Conservation (phyloP, 208 protist species). For the Strigomonas culicis region DNA sequence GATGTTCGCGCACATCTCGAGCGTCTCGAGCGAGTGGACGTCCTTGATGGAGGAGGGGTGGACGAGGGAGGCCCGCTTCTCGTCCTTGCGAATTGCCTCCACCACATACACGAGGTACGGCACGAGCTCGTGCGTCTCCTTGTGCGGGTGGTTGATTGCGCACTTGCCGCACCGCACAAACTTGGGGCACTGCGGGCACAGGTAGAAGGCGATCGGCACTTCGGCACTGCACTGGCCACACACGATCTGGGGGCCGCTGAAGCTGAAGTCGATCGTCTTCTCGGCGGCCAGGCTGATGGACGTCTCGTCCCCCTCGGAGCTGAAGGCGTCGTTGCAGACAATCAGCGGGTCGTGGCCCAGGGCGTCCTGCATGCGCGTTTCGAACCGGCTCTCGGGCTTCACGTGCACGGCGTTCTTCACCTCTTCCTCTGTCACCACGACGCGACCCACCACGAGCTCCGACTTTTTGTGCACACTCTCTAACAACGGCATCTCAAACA, state of each 20-base stretch:
- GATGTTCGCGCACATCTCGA: constrained; percentile 76
- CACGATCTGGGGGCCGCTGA: constrained; percentile 33
- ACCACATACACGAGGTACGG: constrained; percentile 62
- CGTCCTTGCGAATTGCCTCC: constrained; percentile 30
- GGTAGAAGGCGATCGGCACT: constrained; percentile 54
- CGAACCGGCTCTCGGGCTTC: constrained; percentile 40
- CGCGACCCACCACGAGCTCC: constrained; percentile 14
- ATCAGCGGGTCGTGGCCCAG: constrained; percentile 52
- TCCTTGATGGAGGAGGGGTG: constrained; percentile 49
- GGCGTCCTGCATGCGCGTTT: constrained; percentile 52
- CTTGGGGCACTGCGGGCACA: constrained; percentile 43
- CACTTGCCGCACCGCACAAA: constrained; percentile 81
- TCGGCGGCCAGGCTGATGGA: constrained; percentile 19
- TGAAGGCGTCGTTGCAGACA: constrained; percentile 25
- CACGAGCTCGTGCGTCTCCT: constrained; percentile 44
- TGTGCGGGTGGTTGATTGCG: constrained; percentile 50
- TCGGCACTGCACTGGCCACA: constrained; percentile 65
- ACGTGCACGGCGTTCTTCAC: constrained; percentile 35
- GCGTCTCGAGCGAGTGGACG: constrained; percentile 58
- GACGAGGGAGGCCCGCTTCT: constrained; percentile 35
- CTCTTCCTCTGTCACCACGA: constrained; percentile 39
- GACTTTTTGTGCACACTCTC: constrained; percentile 1
- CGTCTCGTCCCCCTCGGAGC: constrained; percentile 1
- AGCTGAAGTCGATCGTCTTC: constrained; percentile 23
- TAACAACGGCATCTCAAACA: constrained; percentile 61